Percentiles rank a stretch among this genome's conserved stretches.
These are phyloP conservation scores for Pichia rugopelliculosa DNA, from an alignment of 805 yeast species.

Conservation along the genomic window DNA sequence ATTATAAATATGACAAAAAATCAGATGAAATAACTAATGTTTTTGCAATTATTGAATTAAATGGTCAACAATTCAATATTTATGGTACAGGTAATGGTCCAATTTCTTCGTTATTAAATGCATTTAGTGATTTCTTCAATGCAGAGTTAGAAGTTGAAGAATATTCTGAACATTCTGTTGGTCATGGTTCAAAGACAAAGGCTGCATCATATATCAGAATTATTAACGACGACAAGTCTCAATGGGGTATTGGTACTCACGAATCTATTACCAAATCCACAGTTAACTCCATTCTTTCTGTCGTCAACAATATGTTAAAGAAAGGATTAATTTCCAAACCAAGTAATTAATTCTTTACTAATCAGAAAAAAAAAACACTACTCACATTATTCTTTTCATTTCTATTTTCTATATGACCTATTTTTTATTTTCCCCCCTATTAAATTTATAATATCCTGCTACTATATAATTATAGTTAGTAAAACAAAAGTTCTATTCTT, in stretches of 20 bases:
- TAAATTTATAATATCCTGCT: background rate
- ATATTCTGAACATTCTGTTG: slow-evolving; percentile 68
- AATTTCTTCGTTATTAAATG: slow-evolving; percentile 64
- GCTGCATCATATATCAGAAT: slow-evolving; percentile 63
- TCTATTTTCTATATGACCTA: background rate
- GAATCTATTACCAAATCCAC: slow-evolving; percentile 88
- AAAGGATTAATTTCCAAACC: slow-evolving; percentile 2
- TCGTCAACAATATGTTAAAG: slow-evolving; percentile 41
- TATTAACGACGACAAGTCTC: slow-evolving; percentile 19
- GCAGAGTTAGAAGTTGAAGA: slow-evolving; percentile 53
- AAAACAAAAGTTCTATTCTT: background rate
- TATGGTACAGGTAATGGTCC: slow-evolving; percentile 73
- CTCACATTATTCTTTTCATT: background rate
- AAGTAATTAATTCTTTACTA: background rate
- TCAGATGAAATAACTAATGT: slow-evolving; percentile 37
- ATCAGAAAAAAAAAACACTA: background rate
- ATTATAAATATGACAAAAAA: slow-evolving; percentile 32
- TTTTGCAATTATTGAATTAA: slow-evolving; percentile 34
- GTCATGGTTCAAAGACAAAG: slow-evolving; percentile 60
- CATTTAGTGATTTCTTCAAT: slow-evolving; percentile 46
- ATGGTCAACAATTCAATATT: slow-evolving; percentile 30
- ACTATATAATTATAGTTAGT: background rate
- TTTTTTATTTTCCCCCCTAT: background rate
- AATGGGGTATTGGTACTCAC: slow-evolving; percentile 92
- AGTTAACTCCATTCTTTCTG: slow-evolving; percentile 57